A percentile compares a stretch with the other conserved stretches of the same genome.
Conservation (phyloP, 306 rosid species). For the Hylodesmum podocarpum region DNA sequence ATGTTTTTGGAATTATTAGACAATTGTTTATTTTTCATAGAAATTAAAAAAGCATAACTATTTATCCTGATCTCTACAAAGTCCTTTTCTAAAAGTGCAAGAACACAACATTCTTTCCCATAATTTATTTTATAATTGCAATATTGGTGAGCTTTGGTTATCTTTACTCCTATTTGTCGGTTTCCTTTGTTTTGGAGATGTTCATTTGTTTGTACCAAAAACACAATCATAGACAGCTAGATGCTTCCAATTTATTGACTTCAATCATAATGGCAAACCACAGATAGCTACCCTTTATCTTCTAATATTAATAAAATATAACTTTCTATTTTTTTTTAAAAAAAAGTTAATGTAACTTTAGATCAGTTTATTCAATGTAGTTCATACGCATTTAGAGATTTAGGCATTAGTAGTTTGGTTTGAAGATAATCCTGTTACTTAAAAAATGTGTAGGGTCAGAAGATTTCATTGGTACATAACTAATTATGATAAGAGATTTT, state of each 20-base stretch:
- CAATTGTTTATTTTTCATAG: not conserved
- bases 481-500: not conserved
- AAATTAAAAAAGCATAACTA: not conserved
- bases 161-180: slow-evolving; percentile 27
- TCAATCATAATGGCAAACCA: slow-evolving; percentile 5
- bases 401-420: not conserved
- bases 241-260: slow-evolving; percentile 11
- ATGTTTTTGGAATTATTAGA: slow-evolving; percentile 3
- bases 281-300: slow-evolving; percentile 21
- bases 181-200: slow-evolving; percentile 23
- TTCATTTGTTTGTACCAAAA: slow-evolving; percentile 33
- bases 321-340: not conserved
- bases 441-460: not conserved
- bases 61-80: slow-evolving; percentile 13
- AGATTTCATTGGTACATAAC: not conserved
- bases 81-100: slow-evolving; percentile 24
- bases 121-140: slow-evolving; percentile 14
- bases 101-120: slow-evolving; percentile 21
- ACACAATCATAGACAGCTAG: slow-evolving; percentile 15
- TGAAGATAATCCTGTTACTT: not conserved
- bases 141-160: slow-evolving; percentile 16
- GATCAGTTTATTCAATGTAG: not conserved
- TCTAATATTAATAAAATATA: not conserved
- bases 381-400: not conserved
- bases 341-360: not conserved